Evolutionary conservation across 371 early-diverging fungal species (phyloP), one percentile per base, ranked within the genome.

Genomic region (Smittium mucronatum): DNA sequence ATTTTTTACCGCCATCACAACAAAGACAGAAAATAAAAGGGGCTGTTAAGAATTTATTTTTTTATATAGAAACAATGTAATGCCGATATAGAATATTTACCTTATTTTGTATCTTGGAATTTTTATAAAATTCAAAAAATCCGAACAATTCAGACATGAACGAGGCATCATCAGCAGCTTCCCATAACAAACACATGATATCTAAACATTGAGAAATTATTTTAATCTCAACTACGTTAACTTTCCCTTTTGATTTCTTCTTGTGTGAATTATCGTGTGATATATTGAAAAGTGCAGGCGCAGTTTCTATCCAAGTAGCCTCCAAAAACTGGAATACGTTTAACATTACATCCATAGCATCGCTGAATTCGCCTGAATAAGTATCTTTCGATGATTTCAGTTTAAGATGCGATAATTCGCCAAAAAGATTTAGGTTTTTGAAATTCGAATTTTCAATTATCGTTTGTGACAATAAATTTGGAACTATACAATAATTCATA

Each of bases 301-400:
- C 86, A 31, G 88, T 79, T 70, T 91, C 90, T 21, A 89, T 72
- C 90, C 90, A 91, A 0, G 84, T 76, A 1, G 87, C 85, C 21
- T 88, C 81, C 36, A 90, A 74, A 58, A 87, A 76, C 28, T 89
- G 87, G 25, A 72, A 78, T 63, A 80, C 67, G 58, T 78, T 71
- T n/a, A 2, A 36, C 21, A 80, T 65, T 36, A 76, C 71, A 29
- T 70, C 34, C 67, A 30, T 17, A 35, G 35, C 67, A 2, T 2
- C 26, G 11, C 26, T 59, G 28, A 59, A 15, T 47, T 47, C 47
- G 5, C 47, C 47, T 11, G 21, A 5, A n/a, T n/a, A n/a, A 5
- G 21, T 11, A 47, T 21, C 21, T 21, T 47, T 47, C 21, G 5
- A 21, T 21, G 5, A 5, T 11, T 5, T 11, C 21, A 21, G 21